phyloP scores from a whole-genome alignment of 1,284 basidiomycete species.

The Puccinia triticina region DNA sequence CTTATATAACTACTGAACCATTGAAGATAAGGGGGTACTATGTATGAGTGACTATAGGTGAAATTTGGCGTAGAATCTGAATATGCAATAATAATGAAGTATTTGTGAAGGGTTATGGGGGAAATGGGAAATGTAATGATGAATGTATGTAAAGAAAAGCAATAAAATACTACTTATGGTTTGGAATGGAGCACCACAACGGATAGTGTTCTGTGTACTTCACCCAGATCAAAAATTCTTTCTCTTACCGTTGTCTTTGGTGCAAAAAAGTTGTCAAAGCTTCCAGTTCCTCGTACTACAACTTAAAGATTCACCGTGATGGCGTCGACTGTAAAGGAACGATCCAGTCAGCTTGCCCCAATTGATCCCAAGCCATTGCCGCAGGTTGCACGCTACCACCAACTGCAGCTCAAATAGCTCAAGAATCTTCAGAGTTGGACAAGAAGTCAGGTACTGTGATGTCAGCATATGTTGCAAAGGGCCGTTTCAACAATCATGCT shows the following conservation, averaged over 20 bases:
- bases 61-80: too few relatives aligned
- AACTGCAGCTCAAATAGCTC: too few relatives aligned
- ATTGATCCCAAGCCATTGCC: not conserved
- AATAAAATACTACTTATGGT: not conserved
- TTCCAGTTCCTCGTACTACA: not conserved
- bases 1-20: too few relatives aligned
- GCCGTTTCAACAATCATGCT: too few relatives aligned
- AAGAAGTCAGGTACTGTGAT: too few relatives aligned
- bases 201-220: not conserved
- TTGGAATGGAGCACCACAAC: not conserved
- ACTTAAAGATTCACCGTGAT: slow-evolving; percentile 26
- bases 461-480: not conserved
- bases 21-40: too few relatives aligned
- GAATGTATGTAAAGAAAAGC: too few relatives aligned
- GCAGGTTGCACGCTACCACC: not conserved
- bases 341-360: not conserved
- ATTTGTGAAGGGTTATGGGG: too few relatives aligned
- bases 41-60: too few relatives aligned
- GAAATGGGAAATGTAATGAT: too few relatives aligned
- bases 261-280: slow-evolving; percentile 7
- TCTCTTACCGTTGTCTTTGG: not conserved
- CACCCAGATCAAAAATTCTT: not conserved
- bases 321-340: slow-evolving; percentile 1
- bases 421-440: too few relatives aligned
- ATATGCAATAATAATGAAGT: too few relatives aligned